Percentiles rank a stretch among this genome's conserved stretches.
These are phyloP conservation scores for Chlorella sorokiniana DNA, from an alignment of 139 green algal genomes.

Conservation along the genomic window DNA sequence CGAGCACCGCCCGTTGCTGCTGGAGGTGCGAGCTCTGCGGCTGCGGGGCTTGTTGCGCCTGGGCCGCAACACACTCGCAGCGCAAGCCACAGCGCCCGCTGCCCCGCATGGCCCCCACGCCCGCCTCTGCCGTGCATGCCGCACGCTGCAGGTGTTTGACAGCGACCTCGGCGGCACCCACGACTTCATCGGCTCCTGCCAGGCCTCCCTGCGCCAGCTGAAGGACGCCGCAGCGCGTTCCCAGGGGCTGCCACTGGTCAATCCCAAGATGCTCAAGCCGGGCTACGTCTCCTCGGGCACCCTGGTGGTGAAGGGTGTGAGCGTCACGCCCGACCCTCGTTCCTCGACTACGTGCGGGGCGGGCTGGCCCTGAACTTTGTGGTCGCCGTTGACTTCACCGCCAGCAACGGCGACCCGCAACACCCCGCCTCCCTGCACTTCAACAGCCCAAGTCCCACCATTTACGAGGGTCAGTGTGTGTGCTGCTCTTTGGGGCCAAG, in stretches of 20 bases:
- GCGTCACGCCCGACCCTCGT: slow-evolving; percentile 26
- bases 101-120: too few relatives aligned
- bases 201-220: slow-evolving; percentile 17
- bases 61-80: too few relatives aligned
- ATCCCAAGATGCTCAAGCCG: neutral
- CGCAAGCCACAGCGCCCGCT: too few relatives aligned
- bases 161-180: slow-evolving; percentile 26
- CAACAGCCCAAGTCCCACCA: slow-evolving; percentile 31
- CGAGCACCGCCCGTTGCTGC: slow-evolving; percentile 27
- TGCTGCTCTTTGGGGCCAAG: too few relatives aligned
- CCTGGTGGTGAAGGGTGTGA: neutral
- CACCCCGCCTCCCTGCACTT: slow-evolving; percentile 47
- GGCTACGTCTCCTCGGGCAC: neutral
- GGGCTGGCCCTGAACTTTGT: slow-evolving; percentile 51
- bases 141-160: slow-evolving; percentile 35
- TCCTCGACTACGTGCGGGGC: slow-evolving; percentile 52
- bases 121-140: too few relatives aligned
- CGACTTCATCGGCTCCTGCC: slow-evolving; percentile 18
- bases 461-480: slow-evolving; percentile 47
- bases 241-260: slow-evolving; percentile 10
- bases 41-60: too few relatives aligned
- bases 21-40: too few relatives aligned
- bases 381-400: slow-evolving; percentile 58
- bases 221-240: neutral
- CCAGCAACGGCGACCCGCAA: slow-evolving; percentile 46